Evolutionary conservation across 345 rosid species (phyloP).

Genomic region (Boechera stricta): DNA sequence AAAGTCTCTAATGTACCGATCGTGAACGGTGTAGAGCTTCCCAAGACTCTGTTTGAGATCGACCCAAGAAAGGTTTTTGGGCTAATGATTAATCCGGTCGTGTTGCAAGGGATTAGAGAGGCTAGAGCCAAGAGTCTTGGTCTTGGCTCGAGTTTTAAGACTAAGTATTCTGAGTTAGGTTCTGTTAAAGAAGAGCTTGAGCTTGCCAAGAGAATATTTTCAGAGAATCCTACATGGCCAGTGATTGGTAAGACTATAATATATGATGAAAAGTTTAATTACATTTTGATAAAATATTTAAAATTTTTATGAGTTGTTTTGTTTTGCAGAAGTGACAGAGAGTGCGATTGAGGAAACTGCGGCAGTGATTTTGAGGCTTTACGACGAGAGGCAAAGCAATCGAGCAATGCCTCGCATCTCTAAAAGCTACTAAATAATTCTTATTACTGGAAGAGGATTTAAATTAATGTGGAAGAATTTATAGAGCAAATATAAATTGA

Average conservation of each 20-base stretch:
- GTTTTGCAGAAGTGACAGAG: conserved; percentile 82
- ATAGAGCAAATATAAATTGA: conserved; percentile 25
- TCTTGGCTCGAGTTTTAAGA: conserved; percentile 54
- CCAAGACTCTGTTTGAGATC: conserved; percentile 63
- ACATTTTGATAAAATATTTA: background rate
- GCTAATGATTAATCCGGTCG: conserved; percentile 71
- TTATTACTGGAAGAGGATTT: background rate
- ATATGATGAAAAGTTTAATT: background rate
- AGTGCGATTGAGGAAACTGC: conserved; percentile 95
- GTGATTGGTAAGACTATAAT: conserved; percentile 62
- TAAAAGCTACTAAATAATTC: conserved; percentile 54
- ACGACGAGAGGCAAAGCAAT: conserved; percentile 68
- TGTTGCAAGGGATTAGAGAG: conserved; percentile 72
- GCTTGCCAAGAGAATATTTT: conserved; percentile 64
- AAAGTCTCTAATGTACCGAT: conserved; percentile 87
- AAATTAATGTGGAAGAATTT: conserved; percentile 15
- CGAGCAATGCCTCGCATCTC: conserved; percentile 83
- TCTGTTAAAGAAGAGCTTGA: conserved; percentile 71
- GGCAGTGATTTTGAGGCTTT: conserved; percentile 76
- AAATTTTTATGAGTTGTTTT: conserved; percentile 1
- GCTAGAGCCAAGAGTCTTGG: conserved; percentile 80
- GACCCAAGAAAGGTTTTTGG: conserved; percentile 79
- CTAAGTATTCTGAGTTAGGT: conserved; percentile 79
- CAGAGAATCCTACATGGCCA: conserved; percentile 84
- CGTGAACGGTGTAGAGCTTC: conserved; percentile 73